Evolutionary conservation across 371 early-diverging fungal genomes (phyloP), one percentile per base, ranked within the genome.

Genomic region (Lichtheimia corymbifera): DNA sequence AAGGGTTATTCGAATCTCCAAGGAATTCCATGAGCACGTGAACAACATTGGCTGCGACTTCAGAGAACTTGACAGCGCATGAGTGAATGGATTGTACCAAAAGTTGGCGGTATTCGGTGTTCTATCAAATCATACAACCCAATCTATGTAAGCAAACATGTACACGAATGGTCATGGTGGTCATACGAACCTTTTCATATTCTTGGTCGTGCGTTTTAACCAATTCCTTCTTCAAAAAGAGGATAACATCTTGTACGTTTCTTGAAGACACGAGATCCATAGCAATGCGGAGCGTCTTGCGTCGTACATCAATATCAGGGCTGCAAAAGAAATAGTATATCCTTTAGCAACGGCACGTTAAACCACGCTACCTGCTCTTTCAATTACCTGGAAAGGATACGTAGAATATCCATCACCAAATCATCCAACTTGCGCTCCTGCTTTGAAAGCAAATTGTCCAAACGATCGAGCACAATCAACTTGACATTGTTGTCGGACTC

Each of bases 401-500:
- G 89, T 65, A 97, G 77, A 64, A 97, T 84, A 74, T 97, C 98
- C 92, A 97, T 93, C 11, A 92, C 94, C 51, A 93, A 72, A 58
- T 94, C 96, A 68, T 95, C 93, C 53, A 97, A 72, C 25, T 94
- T 84, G 60, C 89, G 83, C 53, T 90, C 93, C 68, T 96, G 91
- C 71, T 93, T 93, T 60, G 87, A 85, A 41, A 87, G 82, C 63
- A 98, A 76, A 62, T 93, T 94, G 53, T 91, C 89, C 47, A 98
- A 74, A 53, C 94, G 88, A 70, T 95, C 94, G 61, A 98, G 81
- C 1, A 96, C 97, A 72, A 96, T 97, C 49, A 98, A 74, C 80
- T 98, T 97, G 52, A 98, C 91, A 75, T 98, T 98, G 80, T 97
- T 98, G 70, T 98, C 97, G 4, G 96, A 85, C 70, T 94, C 99